Evolutionary conservation across 2,329 filamentous ascomycete genomes (phyloP), one percentile per base, ranked within the genome.

Genomic region (Diaporthe sp.): DNA sequence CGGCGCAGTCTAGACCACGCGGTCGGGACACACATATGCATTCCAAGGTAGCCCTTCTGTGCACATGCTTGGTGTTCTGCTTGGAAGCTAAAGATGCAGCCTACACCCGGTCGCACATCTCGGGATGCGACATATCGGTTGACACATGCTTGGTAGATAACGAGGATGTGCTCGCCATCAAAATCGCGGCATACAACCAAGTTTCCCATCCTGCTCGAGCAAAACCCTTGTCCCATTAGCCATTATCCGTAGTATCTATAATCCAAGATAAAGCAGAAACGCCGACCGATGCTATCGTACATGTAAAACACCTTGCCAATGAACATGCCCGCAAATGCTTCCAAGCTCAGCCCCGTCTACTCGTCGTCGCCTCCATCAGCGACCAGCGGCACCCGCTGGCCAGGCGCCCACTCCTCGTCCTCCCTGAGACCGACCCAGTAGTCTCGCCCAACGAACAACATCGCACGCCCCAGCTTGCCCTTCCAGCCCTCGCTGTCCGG

Each of bases 401-500:
- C 13, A 88, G 89, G 62, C 80, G 92, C 89, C 94, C 94, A 97
- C 76, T 92, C 91, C 67, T 92, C 89, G 77, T 91, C 88, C 75
- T 90, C 87, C 76, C 88, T 90, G 74, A 91, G 72, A 91, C 76
- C 72, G 22, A 98, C 87, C 95, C 96, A 98, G 86, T 97, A 98
- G 74, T 88, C 89, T 78, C 90, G 90, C 53, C 94, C 94, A 34
- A 95, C 87, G 13, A 89, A 89, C 39, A 98, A 88, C 94, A 98
- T 94, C 44, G 90, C 81, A 70, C 96, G 89, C n/a, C 95, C 96
- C 15, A 97, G 81, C 80, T 91, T 92, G 46, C 95, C 96, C 82
- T 89, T 90, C 91, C 94, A 95, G 25, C 95, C 95, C 77, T 93
- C 89, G 15, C 95, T 95, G 74, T 94, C 92, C n/a, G 93, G 91